Evolutionary conservation across 345 rosid genomes (phyloP).

Genomic region (Turritis glabra): DNA sequence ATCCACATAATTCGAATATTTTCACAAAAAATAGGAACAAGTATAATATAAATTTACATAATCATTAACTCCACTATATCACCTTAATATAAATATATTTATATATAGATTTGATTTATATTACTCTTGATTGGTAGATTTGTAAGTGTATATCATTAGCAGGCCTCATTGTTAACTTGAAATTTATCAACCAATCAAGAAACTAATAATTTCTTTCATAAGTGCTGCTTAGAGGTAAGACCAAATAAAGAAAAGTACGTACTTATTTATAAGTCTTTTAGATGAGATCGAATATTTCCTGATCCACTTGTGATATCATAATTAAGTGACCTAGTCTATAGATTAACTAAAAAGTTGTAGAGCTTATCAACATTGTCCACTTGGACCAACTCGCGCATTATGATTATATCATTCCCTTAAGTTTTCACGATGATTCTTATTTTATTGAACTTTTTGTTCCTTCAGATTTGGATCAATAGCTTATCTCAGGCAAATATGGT

Average conservation of each 20-base stretch:
- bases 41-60: neutral
- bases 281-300: constrained; percentile 32
- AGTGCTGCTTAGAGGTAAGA: neutral
- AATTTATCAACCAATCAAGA: neutral
- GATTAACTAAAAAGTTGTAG: neutral
- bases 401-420: neutral
- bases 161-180: neutral
- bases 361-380: neutral
- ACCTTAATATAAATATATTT: neutral
- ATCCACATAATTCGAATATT: constrained; percentile 29
- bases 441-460: neutral
- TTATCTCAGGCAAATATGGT: constrained; percentile 96
- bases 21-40: neutral
- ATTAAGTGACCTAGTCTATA: neutral
- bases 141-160: constrained; percentile 3
- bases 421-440: neutral
- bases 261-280: neutral
- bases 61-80: neutral
- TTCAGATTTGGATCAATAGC: constrained; percentile 65
- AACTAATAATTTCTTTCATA: neutral
- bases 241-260: neutral
- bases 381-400: constrained; percentile 5
- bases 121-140: neutral
- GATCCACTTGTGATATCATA: constrained; percentile 14
- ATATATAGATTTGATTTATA: neutral